phyloP scores from a whole-genome alignment of 345 rosid genomes.

The Camelina neglecta region DNA sequence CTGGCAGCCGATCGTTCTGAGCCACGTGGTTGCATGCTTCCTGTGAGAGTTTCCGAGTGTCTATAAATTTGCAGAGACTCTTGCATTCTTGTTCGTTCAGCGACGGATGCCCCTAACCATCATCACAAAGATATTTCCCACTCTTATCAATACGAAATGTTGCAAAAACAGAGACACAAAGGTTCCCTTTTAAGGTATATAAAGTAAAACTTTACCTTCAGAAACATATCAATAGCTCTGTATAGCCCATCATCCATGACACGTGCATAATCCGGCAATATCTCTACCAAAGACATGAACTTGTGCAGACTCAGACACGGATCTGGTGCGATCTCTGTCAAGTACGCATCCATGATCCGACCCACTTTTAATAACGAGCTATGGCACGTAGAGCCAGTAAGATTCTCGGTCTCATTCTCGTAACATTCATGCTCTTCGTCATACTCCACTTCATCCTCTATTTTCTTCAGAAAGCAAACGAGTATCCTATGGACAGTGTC shows the following conservation, averaged over 20 bases:
- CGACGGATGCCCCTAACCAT: conserved; percentile 63
- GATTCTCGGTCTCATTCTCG: conserved; percentile 28
- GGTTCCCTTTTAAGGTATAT: neutral
- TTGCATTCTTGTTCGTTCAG: conserved; percentile 67
- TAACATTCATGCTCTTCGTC: conserved; percentile 16
- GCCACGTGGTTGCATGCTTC: conserved; percentile 48
- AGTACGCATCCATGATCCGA: conserved; percentile 72
- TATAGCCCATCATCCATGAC: conserved; percentile 84
- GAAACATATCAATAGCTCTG: conserved; percentile 78
- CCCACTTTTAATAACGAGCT: conserved; percentile 81
- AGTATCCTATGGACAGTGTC: conserved; percentile 77
- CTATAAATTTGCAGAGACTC: conserved; percentile 73
- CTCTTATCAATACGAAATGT: neutral
- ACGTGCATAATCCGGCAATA: conserved; percentile 79
- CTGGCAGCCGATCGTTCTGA: conserved; percentile 44
- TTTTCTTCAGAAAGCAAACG: conserved; percentile 60
- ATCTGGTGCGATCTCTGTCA: conserved; percentile 89
- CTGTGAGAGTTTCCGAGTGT: conserved; percentile 53
- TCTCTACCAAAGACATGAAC: conserved; percentile 69
- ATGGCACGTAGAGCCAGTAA: conserved; percentile 53
- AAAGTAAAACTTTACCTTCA: conserved; percentile 56
- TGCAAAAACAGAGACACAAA: neutral
- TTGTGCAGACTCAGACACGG: conserved; percentile 75
- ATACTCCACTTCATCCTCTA: conserved; percentile 63
- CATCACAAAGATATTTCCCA: neutral